Conservation (phyloP, 176 grass and related monocot genomes). For the Bothriochloa decipiens region DNA sequence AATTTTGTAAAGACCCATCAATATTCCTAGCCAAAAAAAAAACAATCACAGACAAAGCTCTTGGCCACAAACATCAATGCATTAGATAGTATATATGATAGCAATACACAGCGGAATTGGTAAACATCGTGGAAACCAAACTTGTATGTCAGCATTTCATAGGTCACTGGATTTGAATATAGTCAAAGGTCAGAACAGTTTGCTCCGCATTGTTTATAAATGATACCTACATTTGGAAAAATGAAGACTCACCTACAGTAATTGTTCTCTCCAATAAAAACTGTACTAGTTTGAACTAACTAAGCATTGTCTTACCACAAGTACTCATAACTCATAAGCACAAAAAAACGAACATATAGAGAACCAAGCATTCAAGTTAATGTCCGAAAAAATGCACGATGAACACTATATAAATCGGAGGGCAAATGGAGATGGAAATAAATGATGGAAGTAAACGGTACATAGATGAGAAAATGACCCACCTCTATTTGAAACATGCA, state of each 20-base stretch:
- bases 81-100: neutral
- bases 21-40: conserved; percentile 7
- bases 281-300: neutral
- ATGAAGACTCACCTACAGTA: neutral
- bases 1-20: conserved; percentile 25
- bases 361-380: conserved; percentile 5
- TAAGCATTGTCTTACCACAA: neutral
- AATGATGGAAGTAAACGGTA: neutral
- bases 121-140: neutral
- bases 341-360: neutral
- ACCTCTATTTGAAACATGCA: conserved; percentile 40
- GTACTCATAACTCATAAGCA: neutral
- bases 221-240: neutral
- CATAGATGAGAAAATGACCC: conserved; percentile 27
- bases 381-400: neutral
- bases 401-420: conserved; percentile 12
- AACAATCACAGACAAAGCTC: neutral
- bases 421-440: neutral
- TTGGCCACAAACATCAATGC: neutral
- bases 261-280: conserved; percentile 15
- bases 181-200: neutral
- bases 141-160: neutral
- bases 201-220: neutral
- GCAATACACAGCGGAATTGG: neutral
- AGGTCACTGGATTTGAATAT: conserved; percentile 14